Conservation (phyloP, 2,329 filamentous ascomycete species). For the Aschersonia sp. region DNA sequence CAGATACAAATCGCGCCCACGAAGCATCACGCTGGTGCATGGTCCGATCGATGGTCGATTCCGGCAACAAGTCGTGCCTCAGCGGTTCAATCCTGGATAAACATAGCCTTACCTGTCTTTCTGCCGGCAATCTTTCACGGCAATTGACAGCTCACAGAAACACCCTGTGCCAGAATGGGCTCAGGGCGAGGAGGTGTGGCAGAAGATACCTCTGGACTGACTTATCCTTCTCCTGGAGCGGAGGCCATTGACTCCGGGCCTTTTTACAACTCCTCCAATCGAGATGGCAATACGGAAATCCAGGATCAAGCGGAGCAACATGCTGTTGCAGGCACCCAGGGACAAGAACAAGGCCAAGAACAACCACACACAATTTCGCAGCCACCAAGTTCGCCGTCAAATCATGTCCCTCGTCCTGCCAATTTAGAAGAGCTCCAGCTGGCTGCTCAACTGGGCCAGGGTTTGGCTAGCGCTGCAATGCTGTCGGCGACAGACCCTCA, state of each 20-base stretch:
- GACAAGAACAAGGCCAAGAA: conserved; percentile 16
- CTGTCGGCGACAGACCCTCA: conserved; percentile 32
- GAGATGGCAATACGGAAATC: conserved; percentile 17
- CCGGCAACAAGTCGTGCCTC: too few species aligned
- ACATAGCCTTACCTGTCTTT: too few species aligned
- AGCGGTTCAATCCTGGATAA: too few species aligned
- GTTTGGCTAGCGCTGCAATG: conserved; percentile 31
- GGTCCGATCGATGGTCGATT: too few species aligned
- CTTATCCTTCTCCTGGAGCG: conserved; percentile 31
- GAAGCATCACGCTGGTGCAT: too few species aligned
- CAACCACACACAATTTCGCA: conserved; percentile 14
- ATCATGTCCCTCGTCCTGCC: conserved; percentile 25
- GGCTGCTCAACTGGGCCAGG: conserved; percentile 42
- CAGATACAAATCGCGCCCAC: too few species aligned
- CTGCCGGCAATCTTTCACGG: too few species aligned
- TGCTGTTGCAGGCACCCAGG: conserved; percentile 9
- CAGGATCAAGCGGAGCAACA: conserved; percentile 14
- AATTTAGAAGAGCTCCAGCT: conserved; percentile 43
- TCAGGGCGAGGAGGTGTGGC: conserved; percentile 18
- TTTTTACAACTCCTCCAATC: conserved; percentile 26
- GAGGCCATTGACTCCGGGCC: conserved; percentile 27
- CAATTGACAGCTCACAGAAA: not conserved
- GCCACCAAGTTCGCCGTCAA: conserved; percentile 23
- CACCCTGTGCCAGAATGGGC: conserved; percentile 12
- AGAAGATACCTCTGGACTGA: conserved; percentile 21